These are phyloP conservation scores for Nannochloris sp. DNA, from an alignment of 139 green algal genomes.

Conservation along the genomic window DNA sequence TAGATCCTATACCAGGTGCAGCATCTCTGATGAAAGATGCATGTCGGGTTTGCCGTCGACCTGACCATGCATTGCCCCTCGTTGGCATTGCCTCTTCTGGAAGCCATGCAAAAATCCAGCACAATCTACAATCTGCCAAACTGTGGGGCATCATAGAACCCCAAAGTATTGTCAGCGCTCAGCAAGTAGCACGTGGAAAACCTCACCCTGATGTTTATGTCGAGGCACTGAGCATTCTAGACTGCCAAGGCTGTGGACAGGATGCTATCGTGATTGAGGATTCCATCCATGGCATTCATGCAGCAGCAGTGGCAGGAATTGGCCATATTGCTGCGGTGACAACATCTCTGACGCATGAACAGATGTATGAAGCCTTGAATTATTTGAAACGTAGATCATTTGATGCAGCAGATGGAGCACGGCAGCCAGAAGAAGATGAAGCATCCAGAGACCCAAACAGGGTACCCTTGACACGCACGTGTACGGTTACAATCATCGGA, in stretches of 20 bases:
- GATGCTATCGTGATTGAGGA: constrained; percentile 58
- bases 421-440: too few relatives aligned
- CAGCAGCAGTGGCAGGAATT: constrained; percentile 29
- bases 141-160: constrained; percentile 28
- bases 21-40: constrained; percentile 22
- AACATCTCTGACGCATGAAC: constrained; percentile 42
- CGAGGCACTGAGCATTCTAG: constrained; percentile 44
- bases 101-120: constrained; percentile 53
- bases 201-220: constrained; percentile 70
- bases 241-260: constrained; percentile 28
- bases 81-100: constrained; percentile 45
- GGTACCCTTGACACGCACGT: too few relatives aligned
- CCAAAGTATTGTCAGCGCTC: constrained; percentile 31
- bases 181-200: constrained; percentile 47
- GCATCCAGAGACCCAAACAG: too few relatives aligned
- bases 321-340: constrained; percentile 47
- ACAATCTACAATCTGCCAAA: constrained; percentile 45
- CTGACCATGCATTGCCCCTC: constrained; percentile 5
- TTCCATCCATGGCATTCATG: constrained; percentile 58
- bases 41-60: background rate
- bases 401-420: too few relatives aligned
- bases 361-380: background rate
- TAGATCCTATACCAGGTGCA: constrained; percentile 33
- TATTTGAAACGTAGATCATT: background rate
- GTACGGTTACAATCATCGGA: too few relatives aligned